Percentiles rank a stretch among this genome's conserved stretches.
phyloP scores from a whole-genome alignment of 2,329 filamentous ascomycete genomes.

The Aspergillus calidoustus region DNA sequence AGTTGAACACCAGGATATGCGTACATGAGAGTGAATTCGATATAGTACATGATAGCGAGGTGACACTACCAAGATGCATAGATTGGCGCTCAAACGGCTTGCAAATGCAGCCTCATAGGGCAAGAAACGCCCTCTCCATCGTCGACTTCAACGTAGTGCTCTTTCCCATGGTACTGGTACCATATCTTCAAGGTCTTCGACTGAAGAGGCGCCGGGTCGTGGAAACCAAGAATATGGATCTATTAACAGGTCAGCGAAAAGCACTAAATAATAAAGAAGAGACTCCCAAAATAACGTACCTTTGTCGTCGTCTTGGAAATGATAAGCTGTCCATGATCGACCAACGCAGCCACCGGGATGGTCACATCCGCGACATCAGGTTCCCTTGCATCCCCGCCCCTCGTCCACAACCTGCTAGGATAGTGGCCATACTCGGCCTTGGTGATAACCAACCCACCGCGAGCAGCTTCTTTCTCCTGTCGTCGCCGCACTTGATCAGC shows the following conservation, averaged over 20 bases:
- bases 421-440: constrained; percentile 48
- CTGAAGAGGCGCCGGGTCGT: constrained; percentile 48
- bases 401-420: constrained; percentile 32
- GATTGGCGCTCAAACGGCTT: constrained; percentile 17
- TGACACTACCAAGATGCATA: not conserved
- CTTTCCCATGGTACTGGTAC: constrained; percentile 46
- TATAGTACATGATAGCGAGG: not conserved
- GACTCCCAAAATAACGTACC: constrained; percentile 29
- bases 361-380: constrained; percentile 45
- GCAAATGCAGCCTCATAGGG: constrained; percentile 45
- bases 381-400: constrained; percentile 27
- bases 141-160: constrained; percentile 43
- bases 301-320: constrained; percentile 42
- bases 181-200: constrained; percentile 47
- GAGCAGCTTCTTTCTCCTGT: constrained; percentile 40
- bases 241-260: constrained; percentile 30
- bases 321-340: constrained; percentile 46
- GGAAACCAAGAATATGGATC: constrained; percentile 50
- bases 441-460: constrained; percentile 45
- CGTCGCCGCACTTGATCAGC: constrained; percentile 43
- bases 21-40: not conserved
- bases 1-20: not conserved
- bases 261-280: not conserved
- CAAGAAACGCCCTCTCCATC: constrained; percentile 44
- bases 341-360: constrained; percentile 50